Conservation (phyloP, 345 rosid species). For the Theobroma cacao region DNA sequence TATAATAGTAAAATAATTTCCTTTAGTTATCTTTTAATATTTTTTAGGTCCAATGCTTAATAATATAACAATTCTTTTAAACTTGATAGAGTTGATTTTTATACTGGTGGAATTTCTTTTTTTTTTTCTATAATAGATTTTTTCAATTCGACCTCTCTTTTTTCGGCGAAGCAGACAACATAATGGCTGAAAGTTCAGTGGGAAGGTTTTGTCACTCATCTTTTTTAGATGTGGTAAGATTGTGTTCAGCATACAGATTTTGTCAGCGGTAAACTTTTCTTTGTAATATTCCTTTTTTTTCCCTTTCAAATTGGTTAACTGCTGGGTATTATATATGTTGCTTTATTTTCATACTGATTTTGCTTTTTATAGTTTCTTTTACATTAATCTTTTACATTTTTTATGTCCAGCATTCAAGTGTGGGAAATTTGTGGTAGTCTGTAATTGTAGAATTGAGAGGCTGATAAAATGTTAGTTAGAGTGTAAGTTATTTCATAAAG, state of each 20-base stretch:
- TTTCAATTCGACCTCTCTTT: slow-evolving; percentile 55
- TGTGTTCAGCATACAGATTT: slow-evolving; percentile 20
- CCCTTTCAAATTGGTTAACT: slow-evolving; percentile 4
- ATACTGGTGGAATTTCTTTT: slow-evolving; percentile 32
- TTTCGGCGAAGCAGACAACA: slow-evolving; percentile 55
- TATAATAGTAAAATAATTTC: slow-evolving; percentile 2
- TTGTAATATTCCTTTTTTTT: slow-evolving; percentile 9
- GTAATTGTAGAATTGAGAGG: neutral
- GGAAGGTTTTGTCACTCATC: slow-evolving; percentile 52
- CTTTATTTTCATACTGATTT: neutral
- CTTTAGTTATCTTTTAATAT: slow-evolving; percentile 7
- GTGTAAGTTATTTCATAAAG: neutral
- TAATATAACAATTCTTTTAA: slow-evolving; percentile 10
- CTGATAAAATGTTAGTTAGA: neutral
- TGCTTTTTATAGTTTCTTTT: slow-evolving; percentile 3
- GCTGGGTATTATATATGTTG: slow-evolving; percentile 1
- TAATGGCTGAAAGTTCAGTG: slow-evolving; percentile 55
- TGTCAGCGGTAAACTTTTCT: slow-evolving; percentile 15
- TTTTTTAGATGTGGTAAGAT: slow-evolving; percentile 58
- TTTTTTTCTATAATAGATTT: slow-evolving; percentile 43
- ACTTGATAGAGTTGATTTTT: slow-evolving; percentile 27
- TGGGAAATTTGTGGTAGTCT: neutral
- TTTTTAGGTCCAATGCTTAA: slow-evolving; percentile 23
- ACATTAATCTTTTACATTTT: neutral
- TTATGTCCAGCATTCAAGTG: neutral